Conservation (phyloP, 805 yeast species). For the Teunomyces pallodes region DNA sequence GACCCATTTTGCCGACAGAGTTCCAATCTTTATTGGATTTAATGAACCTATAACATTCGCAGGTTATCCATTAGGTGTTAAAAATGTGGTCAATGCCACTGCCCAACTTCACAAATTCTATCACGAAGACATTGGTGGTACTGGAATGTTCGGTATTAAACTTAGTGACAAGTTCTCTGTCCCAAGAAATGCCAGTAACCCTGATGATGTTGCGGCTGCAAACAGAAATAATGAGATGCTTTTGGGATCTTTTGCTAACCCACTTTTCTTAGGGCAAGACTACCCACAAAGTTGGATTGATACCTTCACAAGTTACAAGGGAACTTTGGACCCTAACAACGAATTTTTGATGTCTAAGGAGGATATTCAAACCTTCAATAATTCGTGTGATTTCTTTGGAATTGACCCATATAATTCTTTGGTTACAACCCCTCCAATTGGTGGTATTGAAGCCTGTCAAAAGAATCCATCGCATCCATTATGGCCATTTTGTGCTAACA, state of each 20-base stretch:
- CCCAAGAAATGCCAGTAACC: slow-evolving; percentile 22
- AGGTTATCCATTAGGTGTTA: slow-evolving; percentile 18
- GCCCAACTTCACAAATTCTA: slow-evolving; percentile 20
- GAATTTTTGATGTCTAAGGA: slow-evolving; percentile 18
- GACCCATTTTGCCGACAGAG: slow-evolving; percentile 27
- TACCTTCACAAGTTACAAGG: slow-evolving; percentile 11
- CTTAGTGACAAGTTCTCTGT: slow-evolving; percentile 25
- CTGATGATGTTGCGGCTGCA: slow-evolving; percentile 25
- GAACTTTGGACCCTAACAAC: slow-evolving; percentile 6
- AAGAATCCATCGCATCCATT: slow-evolving; percentile 14
- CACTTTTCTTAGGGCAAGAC: slow-evolving; percentile 20
- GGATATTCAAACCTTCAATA: slow-evolving; percentile 20
- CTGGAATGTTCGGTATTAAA: slow-evolving; percentile 24
- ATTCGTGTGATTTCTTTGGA: slow-evolving; percentile 31
- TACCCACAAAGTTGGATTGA: slow-evolving; percentile 22
- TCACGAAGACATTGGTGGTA: slow-evolving; percentile 21
- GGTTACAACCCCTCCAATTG: slow-evolving; percentile 16
- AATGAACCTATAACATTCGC: slow-evolving; percentile 27
- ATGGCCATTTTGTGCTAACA: slow-evolving; percentile 26
- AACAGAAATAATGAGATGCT: slow-evolving; percentile 19
- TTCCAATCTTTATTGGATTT: slow-evolving; percentile 27
- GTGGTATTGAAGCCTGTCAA: slow-evolving; percentile 22
- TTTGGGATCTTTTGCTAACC: slow-evolving; percentile 10
- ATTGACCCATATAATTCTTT: slow-evolving; percentile 28
- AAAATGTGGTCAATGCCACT: slow-evolving; percentile 24